These are phyloP conservation scores for Leucosporidium scottii DNA, from an alignment of 768 basidiomycete genomes.

Conservation along the genomic window DNA sequence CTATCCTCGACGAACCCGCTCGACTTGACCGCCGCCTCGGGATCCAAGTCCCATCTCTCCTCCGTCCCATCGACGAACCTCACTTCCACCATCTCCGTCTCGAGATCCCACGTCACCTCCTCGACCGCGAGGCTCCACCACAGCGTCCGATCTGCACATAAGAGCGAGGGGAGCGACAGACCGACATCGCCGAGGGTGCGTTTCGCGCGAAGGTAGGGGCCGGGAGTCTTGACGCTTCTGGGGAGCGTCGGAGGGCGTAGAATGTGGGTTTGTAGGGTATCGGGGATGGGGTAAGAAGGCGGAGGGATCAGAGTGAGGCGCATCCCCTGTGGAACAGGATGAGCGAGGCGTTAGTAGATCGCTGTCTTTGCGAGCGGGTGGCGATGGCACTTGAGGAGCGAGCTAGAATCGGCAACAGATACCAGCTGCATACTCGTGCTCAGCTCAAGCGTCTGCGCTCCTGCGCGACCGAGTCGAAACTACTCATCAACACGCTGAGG, in stretches of 20 bases:
- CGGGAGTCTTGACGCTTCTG: not conserved
- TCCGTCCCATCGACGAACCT: slow-evolving; percentile 13
- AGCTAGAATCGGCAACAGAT: not conserved
- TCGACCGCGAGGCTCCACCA: slow-evolving; percentile 17
- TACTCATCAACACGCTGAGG: not conserved
- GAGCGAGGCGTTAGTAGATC: not conserved
- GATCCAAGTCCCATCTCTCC: slow-evolving; percentile 19
- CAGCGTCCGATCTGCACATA: slow-evolving; percentile 6
- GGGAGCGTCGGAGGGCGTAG: slow-evolving; percentile 3
- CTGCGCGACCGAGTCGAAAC: too few species aligned
- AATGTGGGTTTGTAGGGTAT: slow-evolving; percentile 6
- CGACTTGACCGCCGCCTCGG: not conserved
- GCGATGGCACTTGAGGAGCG: not conserved
- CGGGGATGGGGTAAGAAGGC: slow-evolving; percentile 1
- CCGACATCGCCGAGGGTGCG: slow-evolving; percentile 1
- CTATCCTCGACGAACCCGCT: not conserved
- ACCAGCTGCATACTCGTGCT: not conserved
- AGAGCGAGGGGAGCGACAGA: not conserved
- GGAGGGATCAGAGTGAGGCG: slow-evolving; percentile 13
- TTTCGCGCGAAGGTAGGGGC: not conserved
- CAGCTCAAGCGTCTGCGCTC: not conserved
- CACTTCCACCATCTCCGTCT: slow-evolving; percentile 6
- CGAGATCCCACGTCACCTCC: slow-evolving; percentile 18
- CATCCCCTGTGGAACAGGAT: not conserved
- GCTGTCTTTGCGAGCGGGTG: not conserved